Evolutionary conservation across 306 rosid genomes (phyloP), one percentile per base, ranked within the genome.

Genomic region (Abrus precatorius): DNA sequence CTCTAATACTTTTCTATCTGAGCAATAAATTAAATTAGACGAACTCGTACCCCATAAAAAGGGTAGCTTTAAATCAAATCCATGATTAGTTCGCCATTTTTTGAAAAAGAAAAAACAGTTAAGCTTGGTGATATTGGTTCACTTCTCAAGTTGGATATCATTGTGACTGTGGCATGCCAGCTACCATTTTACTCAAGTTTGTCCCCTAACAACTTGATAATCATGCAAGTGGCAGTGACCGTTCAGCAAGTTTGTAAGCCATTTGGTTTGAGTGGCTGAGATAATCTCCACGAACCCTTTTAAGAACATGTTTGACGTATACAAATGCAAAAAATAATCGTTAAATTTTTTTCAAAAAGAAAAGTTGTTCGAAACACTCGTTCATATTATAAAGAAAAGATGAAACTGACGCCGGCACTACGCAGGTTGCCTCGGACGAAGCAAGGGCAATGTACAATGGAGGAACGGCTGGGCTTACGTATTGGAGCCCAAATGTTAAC

Each of bases 361-460:
- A 2, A 44, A 44, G 20, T 20, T 20, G 20, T 20, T 44, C 9
- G 1, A 44, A 44, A 44, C 9, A 44, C 40, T 3, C 20, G 20
- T 20, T 20, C 20, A 20, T 20, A 20, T 20, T 20, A 20, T 20
- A 20, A 20, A 7, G 33, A 6, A 14, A 55, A 27, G 33, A 8
- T 4, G 2, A 11, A 36, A 63, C 9, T 0, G 12, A 36, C 0
- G n/a, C 6, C 29, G 70, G 14, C 11, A 53, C 12, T 13, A 49
- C 10, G 62, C 83, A 92, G 97, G 98, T 84, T 1, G 97, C 84
- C 36, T 93, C 98, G 0, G 98, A 93, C 69, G 97, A 93, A 82
- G 98, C 92, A 28, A 90, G 98, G 13, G 98, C 98, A 1, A 93
- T 91, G 98, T 88, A 93, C 85, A 93, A 93, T 29, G 94, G 93